Evolutionary conservation across 2,329 filamentous ascomycete genomes (phyloP).

Genomic region (Chrysosporium queenslandicum): DNA sequence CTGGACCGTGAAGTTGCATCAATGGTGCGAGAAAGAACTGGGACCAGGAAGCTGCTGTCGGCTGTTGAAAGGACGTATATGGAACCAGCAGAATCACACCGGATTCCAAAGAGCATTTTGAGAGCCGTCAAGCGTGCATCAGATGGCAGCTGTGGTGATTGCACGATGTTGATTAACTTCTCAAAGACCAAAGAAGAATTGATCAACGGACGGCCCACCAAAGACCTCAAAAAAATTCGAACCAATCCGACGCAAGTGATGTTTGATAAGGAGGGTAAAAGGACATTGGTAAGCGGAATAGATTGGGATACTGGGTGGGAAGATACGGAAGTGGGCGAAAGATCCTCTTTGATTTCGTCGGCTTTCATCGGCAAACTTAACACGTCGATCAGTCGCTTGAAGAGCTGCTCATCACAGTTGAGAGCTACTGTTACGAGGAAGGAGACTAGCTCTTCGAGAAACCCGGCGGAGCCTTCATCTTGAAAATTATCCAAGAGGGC

Average conservation of each 20-base stretch:
- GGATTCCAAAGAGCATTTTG: conserved; percentile 69
- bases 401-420: conserved; percentile 25
- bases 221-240: conserved; percentile 63
- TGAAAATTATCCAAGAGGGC: conserved; percentile 29
- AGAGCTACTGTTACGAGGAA: conserved; percentile 31
- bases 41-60: conserved; percentile 64
- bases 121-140: conserved; percentile 64
- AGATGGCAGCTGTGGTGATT: conserved; percentile 49
- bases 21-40: conserved; percentile 56
- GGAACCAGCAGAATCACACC: conserved; percentile 69
- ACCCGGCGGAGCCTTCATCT: conserved; percentile 31
- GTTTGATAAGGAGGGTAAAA: conserved; percentile 40
- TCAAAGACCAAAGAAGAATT: conserved; percentile 57
- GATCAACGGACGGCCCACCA: conserved; percentile 50
- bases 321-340: conserved; percentile 32
- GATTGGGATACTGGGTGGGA: conserved; percentile 27
- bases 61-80: conserved; percentile 61
- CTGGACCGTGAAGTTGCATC: conserved; percentile 42
- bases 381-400: conserved; percentile 27
- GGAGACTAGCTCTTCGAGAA: conserved; percentile 32
- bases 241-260: conserved; percentile 63
- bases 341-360: conserved; percentile 26
- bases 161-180: conserved; percentile 54
- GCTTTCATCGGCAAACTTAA: conserved; percentile 30
- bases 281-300: conserved; percentile 24